A percentile compares a stretch with the other conserved stretches of the same genome.
Conservation (phyloP, 2,329 filamentous ascomycete species). For the Ilyonectria sp. region DNA sequence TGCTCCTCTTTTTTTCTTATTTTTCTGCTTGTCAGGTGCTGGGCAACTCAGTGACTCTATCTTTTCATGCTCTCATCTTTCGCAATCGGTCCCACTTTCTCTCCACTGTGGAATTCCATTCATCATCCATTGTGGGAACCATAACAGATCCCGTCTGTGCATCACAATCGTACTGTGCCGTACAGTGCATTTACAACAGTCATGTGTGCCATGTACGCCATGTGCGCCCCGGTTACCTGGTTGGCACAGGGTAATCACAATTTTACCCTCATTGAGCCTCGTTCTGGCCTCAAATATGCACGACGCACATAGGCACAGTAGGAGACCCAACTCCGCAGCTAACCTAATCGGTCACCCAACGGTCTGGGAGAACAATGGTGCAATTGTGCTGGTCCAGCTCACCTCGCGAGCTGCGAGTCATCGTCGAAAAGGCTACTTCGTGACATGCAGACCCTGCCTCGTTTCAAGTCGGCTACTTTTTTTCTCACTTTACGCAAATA, state of each 20-base stretch:
- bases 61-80: conserved; percentile 16
- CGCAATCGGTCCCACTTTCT: conserved; percentile 25
- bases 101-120: conserved; percentile 31
- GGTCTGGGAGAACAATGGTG: conserved; percentile 33
- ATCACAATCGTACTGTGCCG: conserved; percentile 4
- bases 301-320: conserved; percentile 15
- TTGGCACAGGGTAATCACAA: conserved; percentile 26
- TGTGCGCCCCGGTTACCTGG: conserved; percentile 17
- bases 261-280: conserved; percentile 16
- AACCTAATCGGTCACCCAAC: conserved; percentile 39
- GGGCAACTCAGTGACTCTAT: conserved; percentile 25
- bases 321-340: conserved; percentile 28
- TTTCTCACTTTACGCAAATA: conserved; percentile 15
- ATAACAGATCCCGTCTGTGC: conserved; percentile 18
- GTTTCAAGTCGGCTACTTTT: conserved; percentile 39
- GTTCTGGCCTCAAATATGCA: conserved; percentile 19
- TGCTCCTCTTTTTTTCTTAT: conserved; percentile 40
- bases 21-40: conserved; percentile 43
- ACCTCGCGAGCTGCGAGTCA: conserved; percentile 48
- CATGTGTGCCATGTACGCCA: conserved; percentile 24
- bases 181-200: conserved; percentile 14
- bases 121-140: conserved; percentile 26
- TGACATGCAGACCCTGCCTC: conserved; percentile 45
- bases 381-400: conserved; percentile 35
- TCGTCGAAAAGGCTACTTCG: conserved; percentile 42